A percentile compares a stretch with the other conserved stretches of the same genome.
These are phyloP conservation scores for Phytophthora fragariaefolia DNA, from an alignment of 352 stramenopile species.

Conservation along the genomic window DNA sequence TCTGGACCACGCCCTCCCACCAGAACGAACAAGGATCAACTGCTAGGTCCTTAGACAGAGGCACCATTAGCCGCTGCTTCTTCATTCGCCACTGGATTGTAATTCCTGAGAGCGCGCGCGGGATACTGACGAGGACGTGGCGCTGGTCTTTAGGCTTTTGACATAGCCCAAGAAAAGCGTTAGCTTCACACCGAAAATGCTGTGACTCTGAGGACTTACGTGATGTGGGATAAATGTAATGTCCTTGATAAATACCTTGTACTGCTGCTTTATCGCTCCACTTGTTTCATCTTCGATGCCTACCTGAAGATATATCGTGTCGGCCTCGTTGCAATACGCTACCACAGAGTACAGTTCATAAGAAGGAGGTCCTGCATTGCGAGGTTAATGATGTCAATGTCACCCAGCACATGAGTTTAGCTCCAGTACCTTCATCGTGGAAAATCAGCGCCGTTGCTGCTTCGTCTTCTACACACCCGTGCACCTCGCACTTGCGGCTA, in stretches of 20 bases:
- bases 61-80: constrained; percentile 2
- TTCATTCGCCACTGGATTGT: constrained; percentile 23
- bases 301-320: constrained; percentile 26
- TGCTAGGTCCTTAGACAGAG: not conserved
- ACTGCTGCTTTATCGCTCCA: not conserved
- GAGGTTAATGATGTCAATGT: not conserved
- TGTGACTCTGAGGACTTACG: constrained; percentile 2
- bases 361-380: not conserved
- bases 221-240: constrained; percentile 27
- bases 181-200: not conserved
- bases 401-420: not conserved
- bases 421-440: not conserved
- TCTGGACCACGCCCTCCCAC: constrained; percentile 25
- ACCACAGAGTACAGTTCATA: constrained; percentile 27
- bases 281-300: not conserved
- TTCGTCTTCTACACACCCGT: constrained; percentile 19
- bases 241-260: constrained; percentile 29
- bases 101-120: not conserved
- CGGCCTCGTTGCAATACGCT: constrained; percentile 27
- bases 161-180: not conserved
- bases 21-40: constrained; percentile 11
- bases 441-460: constrained; percentile 7
- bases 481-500: constrained; percentile 25
- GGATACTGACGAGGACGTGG: constrained; percentile 16
- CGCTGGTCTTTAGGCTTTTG: constrained; percentile 21